Percentiles rank a stretch among this genome's conserved stretches.
Evolutionary conservation across 768 basidiomycete species (phyloP).

Genomic region (Rhodosporidiobolus sp.): DNA sequence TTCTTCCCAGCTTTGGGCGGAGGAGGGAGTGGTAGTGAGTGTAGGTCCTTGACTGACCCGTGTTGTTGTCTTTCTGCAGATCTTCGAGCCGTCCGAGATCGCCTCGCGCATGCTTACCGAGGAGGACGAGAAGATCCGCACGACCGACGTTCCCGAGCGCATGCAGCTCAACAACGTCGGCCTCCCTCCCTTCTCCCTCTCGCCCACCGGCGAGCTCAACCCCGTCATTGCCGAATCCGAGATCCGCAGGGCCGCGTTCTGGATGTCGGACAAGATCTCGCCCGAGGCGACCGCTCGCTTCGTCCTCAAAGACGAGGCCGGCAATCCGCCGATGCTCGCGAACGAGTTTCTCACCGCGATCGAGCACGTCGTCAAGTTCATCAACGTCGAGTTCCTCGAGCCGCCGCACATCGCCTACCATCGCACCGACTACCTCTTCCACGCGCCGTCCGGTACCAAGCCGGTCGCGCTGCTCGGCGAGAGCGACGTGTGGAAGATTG

Average conservation of each 20-base stretch:
- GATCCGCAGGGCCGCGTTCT: conserved; percentile 73
- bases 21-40: too few relatives aligned
- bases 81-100: conserved; percentile 97
- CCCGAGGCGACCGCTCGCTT: conserved; percentile 56
- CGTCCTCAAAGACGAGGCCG: conserved; percentile 57
- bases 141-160: conserved; percentile 86
- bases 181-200: conserved; percentile 62
- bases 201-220: conserved; percentile 23
- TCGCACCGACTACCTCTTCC: conserved; percentile 82
- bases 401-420: conserved; percentile 94
- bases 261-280: conserved; percentile 81
- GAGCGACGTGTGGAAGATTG: conserved; percentile 86
- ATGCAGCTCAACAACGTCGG: conserved; percentile 68
- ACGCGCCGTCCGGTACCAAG: conserved; percentile 52
- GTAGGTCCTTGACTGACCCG: conserved; percentile 22
- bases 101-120: conserved; percentile 81
- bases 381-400: conserved; percentile 85
- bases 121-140: conserved; percentile 87
- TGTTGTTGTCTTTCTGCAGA: conserved; percentile 54
- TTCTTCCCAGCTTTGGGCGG: not conserved
- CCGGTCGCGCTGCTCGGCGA: conserved; percentile 62
- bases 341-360: conserved; percentile 62
- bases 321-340: conserved; percentile 58
- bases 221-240: conserved; percentile 68
- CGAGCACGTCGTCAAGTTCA: conserved; percentile 68